Evolutionary conservation across 2,329 filamentous ascomycete genomes (phyloP), one percentile per base, ranked within the genome.

Genomic region (Claviceps arundinis): DNA sequence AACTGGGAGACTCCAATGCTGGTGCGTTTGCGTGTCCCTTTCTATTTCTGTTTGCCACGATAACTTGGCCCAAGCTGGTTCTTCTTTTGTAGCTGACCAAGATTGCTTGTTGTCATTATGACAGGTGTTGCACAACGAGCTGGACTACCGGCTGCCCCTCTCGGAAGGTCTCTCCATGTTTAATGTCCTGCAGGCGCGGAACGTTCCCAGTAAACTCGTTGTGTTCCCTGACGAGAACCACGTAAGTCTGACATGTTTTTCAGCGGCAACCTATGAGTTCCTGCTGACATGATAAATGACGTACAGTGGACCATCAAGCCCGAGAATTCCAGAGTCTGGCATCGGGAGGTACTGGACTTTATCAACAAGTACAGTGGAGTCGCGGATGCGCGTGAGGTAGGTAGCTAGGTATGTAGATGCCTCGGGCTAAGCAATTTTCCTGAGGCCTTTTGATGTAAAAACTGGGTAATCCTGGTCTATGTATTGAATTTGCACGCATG

Each of bases 241-340:
- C 55, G 68, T 70, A 60, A 67, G 68, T 50, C 13, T 45, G 26
- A 37, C 14, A 14, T 24, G 37, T 48, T 34, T 30, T 13, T 14
- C 11, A 11, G 5, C 3, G 11, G 17, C 16, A 26, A 37, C 8
- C 9, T 40, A 13, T 22, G 38, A 38, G 37, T 14, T 26, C 5
- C 24, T 24, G 19, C 37, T 56, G 24, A 60, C 47, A 5, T 5
- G 16, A 46, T 30, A 7, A 45, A n/a, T 5, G 4, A 34, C 30
- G 30, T 34, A 5, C 49, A 82, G 78, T 84, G 88, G 88, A 89
- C 96, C 4, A 64, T 95, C 51, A 95, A 95, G 65, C 87, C 85
- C 0, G 91, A 96, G 68, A 97, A 97, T 66, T 86, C 83, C 3
- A 71, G 96, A 17, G 76, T 94, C 19, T 97, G 93, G 93, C 89